Conservation (phyloP, 73 alveolate species). For the Symbiodinium pilosum region DNA sequence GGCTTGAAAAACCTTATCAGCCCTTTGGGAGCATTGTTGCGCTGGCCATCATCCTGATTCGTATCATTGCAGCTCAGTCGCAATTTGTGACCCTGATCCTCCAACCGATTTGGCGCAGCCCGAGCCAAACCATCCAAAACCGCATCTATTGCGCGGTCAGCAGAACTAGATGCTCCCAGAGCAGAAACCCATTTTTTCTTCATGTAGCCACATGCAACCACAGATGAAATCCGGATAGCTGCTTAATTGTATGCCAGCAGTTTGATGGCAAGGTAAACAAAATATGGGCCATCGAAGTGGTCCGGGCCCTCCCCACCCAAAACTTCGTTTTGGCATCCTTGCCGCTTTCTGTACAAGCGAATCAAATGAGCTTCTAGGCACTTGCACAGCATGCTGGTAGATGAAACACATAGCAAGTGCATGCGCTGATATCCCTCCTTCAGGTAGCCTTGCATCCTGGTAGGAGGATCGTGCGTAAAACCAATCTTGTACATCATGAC, state of each 20-base stretch:
- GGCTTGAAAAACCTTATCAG: too few relatives aligned
- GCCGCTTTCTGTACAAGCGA: background rate
- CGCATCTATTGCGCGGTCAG: background rate
- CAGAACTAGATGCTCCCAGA: too few relatives aligned
- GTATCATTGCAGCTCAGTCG: background rate
- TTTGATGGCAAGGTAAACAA: background rate
- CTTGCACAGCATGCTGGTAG: background rate
- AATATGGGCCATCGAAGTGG: background rate
- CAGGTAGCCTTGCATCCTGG: background rate
- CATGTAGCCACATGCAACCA: background rate
- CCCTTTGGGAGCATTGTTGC: too few relatives aligned
- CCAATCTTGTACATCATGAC: background rate
- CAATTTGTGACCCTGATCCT: background rate
- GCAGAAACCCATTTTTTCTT: background rate
- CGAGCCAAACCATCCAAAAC: background rate
- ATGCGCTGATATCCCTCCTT: background rate
- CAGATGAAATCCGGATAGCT: too few relatives aligned
- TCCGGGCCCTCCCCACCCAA: background rate
- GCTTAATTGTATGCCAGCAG: too few relatives aligned
- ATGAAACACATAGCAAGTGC: background rate
- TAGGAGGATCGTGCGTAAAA: background rate
- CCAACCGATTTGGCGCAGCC: background rate
- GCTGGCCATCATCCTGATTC: too few relatives aligned
- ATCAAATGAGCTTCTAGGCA: background rate
- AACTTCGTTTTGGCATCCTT: background rate